Conservation (phyloP, 2,329 filamentous ascomycete genomes). For the Fusarium coicis region DNA sequence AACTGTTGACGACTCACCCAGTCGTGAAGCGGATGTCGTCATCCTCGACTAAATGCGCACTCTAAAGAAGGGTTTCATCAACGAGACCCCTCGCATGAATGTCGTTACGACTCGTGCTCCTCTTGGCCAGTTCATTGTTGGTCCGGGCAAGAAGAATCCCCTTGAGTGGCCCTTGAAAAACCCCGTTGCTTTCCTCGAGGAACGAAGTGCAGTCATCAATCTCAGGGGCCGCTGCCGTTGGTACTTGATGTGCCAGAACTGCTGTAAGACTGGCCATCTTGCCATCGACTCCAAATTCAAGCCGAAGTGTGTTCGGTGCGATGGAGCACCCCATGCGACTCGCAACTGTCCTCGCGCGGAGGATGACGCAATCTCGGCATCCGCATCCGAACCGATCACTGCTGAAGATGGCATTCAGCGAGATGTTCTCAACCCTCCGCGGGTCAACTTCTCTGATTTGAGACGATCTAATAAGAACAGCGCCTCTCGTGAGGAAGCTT, state of each 20-base stretch:
- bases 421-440: neutral
- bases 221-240: neutral
- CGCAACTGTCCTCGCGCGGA: neutral
- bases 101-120: neutral
- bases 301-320: neutral
- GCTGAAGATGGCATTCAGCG: neutral
- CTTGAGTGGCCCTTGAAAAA: neutral
- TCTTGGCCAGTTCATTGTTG: neutral
- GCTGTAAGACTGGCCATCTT: neutral
- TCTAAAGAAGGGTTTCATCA: neutral
- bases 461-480: neutral
- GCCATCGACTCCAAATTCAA: neutral
- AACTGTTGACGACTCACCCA: neutral
- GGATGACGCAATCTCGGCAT: neutral
- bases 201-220: neutral
- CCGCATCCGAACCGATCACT: neutral
- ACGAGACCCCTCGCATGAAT: neutral
- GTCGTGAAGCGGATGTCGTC: neutral
- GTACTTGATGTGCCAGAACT: neutral
- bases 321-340: neutral
- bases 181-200: neutral
- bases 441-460: neutral
- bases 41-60: neutral
- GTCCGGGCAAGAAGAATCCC: neutral
- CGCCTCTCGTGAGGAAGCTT: neutral